Conservation (phyloP, 805 yeast genomes). For the Wickerhamiella brachini region DNA sequence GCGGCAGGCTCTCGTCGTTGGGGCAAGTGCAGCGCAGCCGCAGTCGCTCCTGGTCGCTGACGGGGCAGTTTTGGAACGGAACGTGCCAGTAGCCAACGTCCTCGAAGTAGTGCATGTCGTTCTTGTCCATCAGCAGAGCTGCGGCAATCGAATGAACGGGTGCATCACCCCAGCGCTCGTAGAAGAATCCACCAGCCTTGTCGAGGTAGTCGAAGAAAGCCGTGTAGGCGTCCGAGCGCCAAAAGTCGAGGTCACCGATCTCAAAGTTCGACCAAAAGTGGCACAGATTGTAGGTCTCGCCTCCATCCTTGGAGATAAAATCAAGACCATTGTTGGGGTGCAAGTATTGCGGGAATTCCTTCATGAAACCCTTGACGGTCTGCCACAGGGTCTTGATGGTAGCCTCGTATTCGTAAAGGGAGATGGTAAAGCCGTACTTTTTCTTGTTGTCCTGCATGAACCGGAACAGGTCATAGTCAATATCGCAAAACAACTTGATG, state of each 20-base stretch:
- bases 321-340: conserved; percentile 50
- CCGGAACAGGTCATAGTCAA: conserved; percentile 66
- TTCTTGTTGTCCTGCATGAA: conserved; percentile 65
- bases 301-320: conserved; percentile 58
- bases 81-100: conserved; percentile 63
- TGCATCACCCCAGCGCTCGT: conserved; percentile 91
- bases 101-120: conserved; percentile 54
- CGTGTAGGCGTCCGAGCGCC: conserved; percentile 43
- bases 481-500: conserved; percentile 58
- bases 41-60: conserved; percentile 34
- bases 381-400: conserved; percentile 74
- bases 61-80: conserved; percentile 53
- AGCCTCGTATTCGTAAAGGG: conserved; percentile 52
- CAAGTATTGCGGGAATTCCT: conserved; percentile 42
- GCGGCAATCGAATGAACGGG: conserved; percentile 78
- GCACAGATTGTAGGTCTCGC: conserved; percentile 64
- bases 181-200: conserved; percentile 60
- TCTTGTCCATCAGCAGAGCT: conserved; percentile 40
- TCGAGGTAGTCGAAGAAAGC: conserved; percentile 53
- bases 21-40: conserved; percentile 60
- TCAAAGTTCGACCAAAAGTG: conserved; percentile 84
- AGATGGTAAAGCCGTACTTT: conserved; percentile 63
- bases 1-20: conserved; percentile 31
- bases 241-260: conserved; percentile 57
- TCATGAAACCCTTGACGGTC: conserved; percentile 49